phyloP scores from a whole-genome alignment of 192 early-diverging fungal genomes.

The Backusella macrospora region DNA sequence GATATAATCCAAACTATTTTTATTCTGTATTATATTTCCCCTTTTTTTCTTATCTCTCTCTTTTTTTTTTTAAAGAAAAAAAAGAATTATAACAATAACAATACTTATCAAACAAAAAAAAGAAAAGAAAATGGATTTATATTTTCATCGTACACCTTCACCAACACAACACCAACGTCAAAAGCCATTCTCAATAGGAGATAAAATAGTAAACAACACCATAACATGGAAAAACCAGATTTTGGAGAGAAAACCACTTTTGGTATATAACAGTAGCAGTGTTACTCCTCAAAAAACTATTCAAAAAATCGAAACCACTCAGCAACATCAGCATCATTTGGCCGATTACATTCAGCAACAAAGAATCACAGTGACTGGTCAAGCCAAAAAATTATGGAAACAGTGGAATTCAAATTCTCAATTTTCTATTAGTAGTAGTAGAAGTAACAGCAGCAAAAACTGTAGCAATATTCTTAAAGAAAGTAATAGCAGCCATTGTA shows the following conservation, averaged over 20 bases:
- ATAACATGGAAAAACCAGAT: constrained; percentile 2
- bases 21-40: neutral
- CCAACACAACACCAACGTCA: constrained; percentile 12
- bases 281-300: neutral
- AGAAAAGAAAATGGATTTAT: neutral
- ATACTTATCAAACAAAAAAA: neutral
- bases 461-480: neutral
- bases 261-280: neutral
- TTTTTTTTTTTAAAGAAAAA: neutral
- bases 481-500: neutral
- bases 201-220: neutral
- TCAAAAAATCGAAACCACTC: neutral
- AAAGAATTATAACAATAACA: no score
- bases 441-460: neutral
- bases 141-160: constrained; percentile 13
- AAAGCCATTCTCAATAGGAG: neutral
- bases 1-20: constrained; percentile 6
- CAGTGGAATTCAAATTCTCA: constrained; percentile 4
- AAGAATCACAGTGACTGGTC: neutral
- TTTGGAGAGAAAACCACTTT: neutral
- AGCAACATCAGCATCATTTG: neutral
- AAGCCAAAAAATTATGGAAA: constrained; percentile 15
- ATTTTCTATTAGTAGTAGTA: neutral
- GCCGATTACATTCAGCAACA: neutral
- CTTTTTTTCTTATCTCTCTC: neutral